phyloP scores from a whole-genome alignment of 805 yeast genomes.

The Lipomyces orientalis region DNA sequence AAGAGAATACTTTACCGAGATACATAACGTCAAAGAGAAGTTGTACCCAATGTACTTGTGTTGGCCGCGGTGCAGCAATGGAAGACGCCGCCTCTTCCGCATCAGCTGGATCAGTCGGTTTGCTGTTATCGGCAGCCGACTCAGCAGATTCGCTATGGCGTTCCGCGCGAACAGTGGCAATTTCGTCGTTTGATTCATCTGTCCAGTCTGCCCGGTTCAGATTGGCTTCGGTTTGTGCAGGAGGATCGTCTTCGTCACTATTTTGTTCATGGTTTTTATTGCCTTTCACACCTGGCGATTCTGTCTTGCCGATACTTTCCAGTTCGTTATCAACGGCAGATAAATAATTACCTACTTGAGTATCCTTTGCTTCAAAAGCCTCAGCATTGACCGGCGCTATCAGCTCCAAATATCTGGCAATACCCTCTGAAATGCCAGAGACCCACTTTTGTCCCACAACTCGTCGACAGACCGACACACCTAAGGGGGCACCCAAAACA shows the following conservation, averaged over 20 bases:
- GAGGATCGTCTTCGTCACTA: neutral
- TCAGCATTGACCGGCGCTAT: neutral
- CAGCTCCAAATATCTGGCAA: slow-evolving; percentile 7
- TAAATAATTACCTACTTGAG: neutral
- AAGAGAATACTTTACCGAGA: slow-evolving; percentile 18
- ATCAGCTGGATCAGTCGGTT: neutral
- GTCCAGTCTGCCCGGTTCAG: neutral
- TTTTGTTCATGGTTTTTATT: neutral
- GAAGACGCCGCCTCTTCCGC: neutral
- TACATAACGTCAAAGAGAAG: slow-evolving; percentile 30
- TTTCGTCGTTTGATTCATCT: neutral
- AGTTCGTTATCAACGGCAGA: neutral
- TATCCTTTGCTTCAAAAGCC: neutral
- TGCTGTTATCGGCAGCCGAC: neutral
- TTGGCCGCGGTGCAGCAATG: slow-evolving; percentile 7
- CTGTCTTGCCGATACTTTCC: neutral
- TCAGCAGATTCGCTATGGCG: neutral
- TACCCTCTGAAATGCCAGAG: slow-evolving; percentile 8
- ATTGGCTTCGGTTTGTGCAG: neutral
- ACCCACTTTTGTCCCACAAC: slow-evolving; percentile 29
- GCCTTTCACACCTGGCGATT: neutral
- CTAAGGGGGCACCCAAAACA: slow-evolving; percentile 20
- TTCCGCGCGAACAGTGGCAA: neutral
- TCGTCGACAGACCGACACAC: slow-evolving; percentile 22
- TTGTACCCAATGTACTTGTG: slow-evolving; percentile 26